These are phyloP conservation scores for Williopsis jadinii DNA, from an alignment of 1,139 yeast species.

Conservation along the genomic window DNA sequence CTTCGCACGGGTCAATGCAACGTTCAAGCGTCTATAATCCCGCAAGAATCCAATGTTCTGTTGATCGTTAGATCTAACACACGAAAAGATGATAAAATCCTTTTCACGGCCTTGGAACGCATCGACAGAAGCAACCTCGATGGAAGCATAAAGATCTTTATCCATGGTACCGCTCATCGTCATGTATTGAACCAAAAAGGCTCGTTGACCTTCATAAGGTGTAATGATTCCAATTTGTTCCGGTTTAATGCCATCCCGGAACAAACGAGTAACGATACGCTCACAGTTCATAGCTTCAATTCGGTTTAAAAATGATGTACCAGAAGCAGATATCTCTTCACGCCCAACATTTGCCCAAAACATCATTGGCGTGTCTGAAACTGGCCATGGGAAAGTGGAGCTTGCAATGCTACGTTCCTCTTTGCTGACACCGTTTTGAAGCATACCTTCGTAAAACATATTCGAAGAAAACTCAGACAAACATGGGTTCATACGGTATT, in stretches of 20 bases:
- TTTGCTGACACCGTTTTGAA: slow-evolving; percentile 84
- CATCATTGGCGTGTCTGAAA: slow-evolving; percentile 79
- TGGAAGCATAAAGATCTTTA: slow-evolving; percentile 57
- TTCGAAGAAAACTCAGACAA: slow-evolving; percentile 85
- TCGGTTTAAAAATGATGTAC: slow-evolving; percentile 80
- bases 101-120: slow-evolving; percentile 97
- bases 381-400: slow-evolving; percentile 85
- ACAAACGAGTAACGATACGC: slow-evolving; percentile 64
- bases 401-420: slow-evolving; percentile 55
- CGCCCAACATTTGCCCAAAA: slow-evolving; percentile 89
- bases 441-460: slow-evolving; percentile 87
- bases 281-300: slow-evolving; percentile 92
- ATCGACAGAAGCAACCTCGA: slow-evolving; percentile 90
- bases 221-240: slow-evolving; percentile 88
- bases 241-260: slow-evolving; percentile 75
- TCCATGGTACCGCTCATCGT: slow-evolving; percentile 63
- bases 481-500: slow-evolving; percentile 92
- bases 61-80: slow-evolving; percentile 85
- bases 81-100: slow-evolving; percentile 79
- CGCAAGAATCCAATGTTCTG: slow-evolving; percentile 81
- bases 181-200: slow-evolving; percentile 76
- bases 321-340: slow-evolving; percentile 80
- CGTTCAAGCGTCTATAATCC: slow-evolving; percentile 88
- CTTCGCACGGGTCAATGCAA: slow-evolving; percentile 87
- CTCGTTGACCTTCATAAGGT: slow-evolving; percentile 92